Conservation (phyloP, 2,329 filamentous ascomycete genomes). For the Emmonsia crescens region DNA sequence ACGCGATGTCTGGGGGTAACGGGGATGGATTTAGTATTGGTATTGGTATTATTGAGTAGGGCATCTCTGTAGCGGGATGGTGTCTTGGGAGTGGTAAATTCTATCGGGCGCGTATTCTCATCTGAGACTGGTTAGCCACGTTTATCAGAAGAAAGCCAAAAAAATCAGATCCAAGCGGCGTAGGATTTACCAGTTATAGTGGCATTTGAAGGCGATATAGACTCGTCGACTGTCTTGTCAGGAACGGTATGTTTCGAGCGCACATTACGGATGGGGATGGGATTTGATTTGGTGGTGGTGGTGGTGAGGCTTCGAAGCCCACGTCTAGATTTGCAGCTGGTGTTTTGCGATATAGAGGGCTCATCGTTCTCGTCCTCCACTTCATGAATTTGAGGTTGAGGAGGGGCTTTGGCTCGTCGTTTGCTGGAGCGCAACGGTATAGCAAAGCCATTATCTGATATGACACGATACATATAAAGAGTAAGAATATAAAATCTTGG, state of each 20-base stretch:
- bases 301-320: conserved; percentile 17
- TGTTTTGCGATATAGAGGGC: conserved; percentile 18
- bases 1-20: conserved; percentile 77
- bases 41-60: conserved; percentile 40
- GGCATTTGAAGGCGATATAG: conserved; percentile 33
- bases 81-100: conserved; percentile 45
- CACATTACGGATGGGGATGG: conserved; percentile 23
- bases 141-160: too few species aligned
- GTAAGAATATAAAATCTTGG: neutral
- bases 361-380: conserved; percentile 19
- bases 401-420: conserved; percentile 34
- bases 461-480: conserved; percentile 11
- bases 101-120: conserved; percentile 31
- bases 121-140: conserved; percentile 20
- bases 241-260: conserved; percentile 40
- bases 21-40: conserved; percentile 45
- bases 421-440: conserved; percentile 35
- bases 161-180: neutral
- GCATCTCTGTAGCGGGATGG: conserved; percentile 66
- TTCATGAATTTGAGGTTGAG: conserved; percentile 27
- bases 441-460: conserved; percentile 11
- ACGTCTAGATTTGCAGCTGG: conserved; percentile 29
- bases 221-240: conserved; percentile 32
- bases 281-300: conserved; percentile 9
- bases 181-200: conserved; percentile 25